Conservation (phyloP, 352 stramenopile species). For the Phytophthora pluvialis region DNA sequence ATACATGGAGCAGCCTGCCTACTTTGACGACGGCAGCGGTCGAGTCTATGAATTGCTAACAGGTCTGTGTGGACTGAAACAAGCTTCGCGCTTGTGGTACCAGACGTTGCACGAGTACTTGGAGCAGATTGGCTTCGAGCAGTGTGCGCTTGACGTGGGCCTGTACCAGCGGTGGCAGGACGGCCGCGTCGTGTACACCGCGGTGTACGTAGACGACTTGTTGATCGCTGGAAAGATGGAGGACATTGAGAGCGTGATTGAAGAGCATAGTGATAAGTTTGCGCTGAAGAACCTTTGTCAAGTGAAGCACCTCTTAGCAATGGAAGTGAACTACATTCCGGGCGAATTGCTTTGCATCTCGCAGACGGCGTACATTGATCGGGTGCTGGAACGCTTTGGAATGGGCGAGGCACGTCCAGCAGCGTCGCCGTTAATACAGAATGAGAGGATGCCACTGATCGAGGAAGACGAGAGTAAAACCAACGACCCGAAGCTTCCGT, state of each 20-base stretch:
- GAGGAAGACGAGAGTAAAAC: neutral
- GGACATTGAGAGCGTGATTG: neutral
- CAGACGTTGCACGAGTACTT: neutral
- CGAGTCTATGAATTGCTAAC: neutral
- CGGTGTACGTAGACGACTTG: conserved; percentile 1
- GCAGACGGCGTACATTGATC: conserved; percentile 8
- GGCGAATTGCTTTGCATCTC: neutral
- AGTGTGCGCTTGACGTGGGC: neutral
- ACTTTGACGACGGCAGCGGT: conserved; percentile 1
- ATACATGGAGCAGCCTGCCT: conserved; percentile 11
- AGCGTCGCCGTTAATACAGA: neutral
- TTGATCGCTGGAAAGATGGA: neutral
- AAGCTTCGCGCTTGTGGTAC: neutral
- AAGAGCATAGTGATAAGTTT: neutral
- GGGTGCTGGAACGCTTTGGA: too few relatives aligned
- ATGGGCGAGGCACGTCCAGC: neutral
- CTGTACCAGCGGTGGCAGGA: neutral
- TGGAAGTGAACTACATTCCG: conserved; percentile 6
- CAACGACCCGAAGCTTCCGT: conserved; percentile 3
- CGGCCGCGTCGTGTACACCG: neutral
- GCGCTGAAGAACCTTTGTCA: conserved; percentile 5
- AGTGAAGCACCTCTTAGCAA: neutral
- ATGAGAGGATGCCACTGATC: conserved; percentile 2
- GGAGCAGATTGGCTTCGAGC: neutral
- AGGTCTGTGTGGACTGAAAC: neutral